Evolutionary conservation across 2,329 filamentous ascomycete species (phyloP), one percentile per base, ranked within the genome.

Genomic region (Exophiala calicioides): DNA sequence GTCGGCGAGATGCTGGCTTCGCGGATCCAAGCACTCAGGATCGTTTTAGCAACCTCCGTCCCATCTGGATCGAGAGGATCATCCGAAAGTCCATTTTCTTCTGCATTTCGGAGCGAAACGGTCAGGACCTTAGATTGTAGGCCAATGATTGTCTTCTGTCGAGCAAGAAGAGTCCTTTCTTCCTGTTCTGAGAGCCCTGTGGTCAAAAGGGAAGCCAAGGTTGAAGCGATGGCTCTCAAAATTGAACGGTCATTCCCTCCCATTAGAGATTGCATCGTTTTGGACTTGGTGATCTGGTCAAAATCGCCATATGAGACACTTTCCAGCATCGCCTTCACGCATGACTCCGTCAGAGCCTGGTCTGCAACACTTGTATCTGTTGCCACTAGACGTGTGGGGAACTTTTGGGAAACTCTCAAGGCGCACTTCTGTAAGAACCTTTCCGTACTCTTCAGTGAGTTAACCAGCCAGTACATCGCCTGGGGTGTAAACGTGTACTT

Each of bases 271-370:
- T 51, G 44, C 12, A 57, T 34, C 24, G 46, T 57, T 68, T 91
- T 95, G 2, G 85, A 86, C 64, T 86, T 93, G 1, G 90, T 95
- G 47, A 86, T 76, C 54, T 87, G 84, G 62, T 97, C 93, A 61
- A 97, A 93, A 62, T 86, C 88, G 57, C 88, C 82, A 1, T 78
- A 78, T 2, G 88, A 87, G 50, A 84, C 73, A 39, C 81, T 79
- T 27, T 81, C 79, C 32, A 93, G 76, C n/a, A 96, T 70, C 13
- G 46, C 35, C 15, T 31, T 34, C 21, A 56, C 24, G 23, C 52
- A 58, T 21, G 41, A 38, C 30, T 37, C 45, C 5, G 47, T 36
- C n/a, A 58, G 16, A 18, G 80, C 79, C 30, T 76, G 74, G 9
- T 93, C 69, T 5, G 91, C 72, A 1, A 77, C 70, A 3, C 77